phyloP scores from a whole-genome alignment of 352 stramenopile species.

The Pythium grandisporangium region DNA sequence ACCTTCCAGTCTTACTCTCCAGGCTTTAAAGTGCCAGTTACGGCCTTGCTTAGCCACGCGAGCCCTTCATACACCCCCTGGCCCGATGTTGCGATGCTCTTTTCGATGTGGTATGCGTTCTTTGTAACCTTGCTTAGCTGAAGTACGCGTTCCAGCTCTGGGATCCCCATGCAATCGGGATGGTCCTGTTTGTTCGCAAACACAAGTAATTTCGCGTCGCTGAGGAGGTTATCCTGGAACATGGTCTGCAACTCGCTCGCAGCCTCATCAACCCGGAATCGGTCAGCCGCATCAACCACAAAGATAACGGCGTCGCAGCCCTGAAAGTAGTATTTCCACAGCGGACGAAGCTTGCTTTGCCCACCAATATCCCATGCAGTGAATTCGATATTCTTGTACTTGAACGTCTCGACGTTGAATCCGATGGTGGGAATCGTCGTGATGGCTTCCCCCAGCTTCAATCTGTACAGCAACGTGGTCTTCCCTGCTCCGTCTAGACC shows the following conservation, averaged over 20 bases:
- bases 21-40: not conserved
- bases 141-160: slow-evolving; percentile 20
- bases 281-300: slow-evolving; percentile 64
- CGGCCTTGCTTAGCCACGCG: slow-evolving; percentile 20
- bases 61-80: slow-evolving; percentile 34
- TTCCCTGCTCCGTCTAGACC: slow-evolving; percentile 92
- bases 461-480: slow-evolving; percentile 91
- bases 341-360: slow-evolving; percentile 47
- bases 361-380: slow-evolving; percentile 78
- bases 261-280: slow-evolving; percentile 33
- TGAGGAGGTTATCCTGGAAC: slow-evolving; percentile 28
- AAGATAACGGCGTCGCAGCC: slow-evolving; percentile 73
- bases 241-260: slow-evolving; percentile 25
- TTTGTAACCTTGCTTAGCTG: slow-evolving; percentile 20
- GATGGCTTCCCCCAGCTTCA: slow-evolving; percentile 57
- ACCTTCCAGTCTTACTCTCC: too few species aligned
- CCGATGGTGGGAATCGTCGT: slow-evolving; percentile 70
- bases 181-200: slow-evolving; percentile 42
- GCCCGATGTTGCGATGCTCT: slow-evolving; percentile 18
- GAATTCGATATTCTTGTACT: slow-evolving; percentile 62
- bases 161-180: slow-evolving; percentile 13
- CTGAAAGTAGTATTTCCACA: slow-evolving; percentile 73
- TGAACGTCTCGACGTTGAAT: slow-evolving; percentile 74
- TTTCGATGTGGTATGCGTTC: slow-evolving; percentile 20
- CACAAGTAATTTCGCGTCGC: slow-evolving; percentile 27